Percentiles rank a stretch among this genome's conserved stretches.
Evolutionary conservation across 192 early-diverging fungal species (phyloP).

Genomic region (Coemansia sp.): DNA sequence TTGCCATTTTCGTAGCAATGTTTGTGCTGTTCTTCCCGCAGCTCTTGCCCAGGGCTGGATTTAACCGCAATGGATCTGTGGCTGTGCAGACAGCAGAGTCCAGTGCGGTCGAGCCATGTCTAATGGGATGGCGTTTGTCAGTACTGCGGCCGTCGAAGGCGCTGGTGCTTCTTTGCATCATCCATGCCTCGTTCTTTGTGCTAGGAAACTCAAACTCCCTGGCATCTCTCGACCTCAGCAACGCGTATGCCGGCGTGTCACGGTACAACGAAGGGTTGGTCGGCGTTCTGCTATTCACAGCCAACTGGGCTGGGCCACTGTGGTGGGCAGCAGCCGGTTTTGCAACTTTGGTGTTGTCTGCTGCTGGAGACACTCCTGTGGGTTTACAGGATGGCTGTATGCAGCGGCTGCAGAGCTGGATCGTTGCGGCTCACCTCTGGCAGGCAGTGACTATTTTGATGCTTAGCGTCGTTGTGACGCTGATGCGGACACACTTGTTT

Average conservation of each 20-base stretch:
- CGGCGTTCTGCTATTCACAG: slow-evolving; percentile 64
- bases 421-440: slow-evolving; percentile 22
- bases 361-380: background rate
- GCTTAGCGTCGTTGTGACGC: slow-evolving; percentile 62
- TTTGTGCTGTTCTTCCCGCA: slow-evolving; percentile 42
- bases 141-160: slow-evolving; percentile 27
- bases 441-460: slow-evolving; percentile 55
- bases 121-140: slow-evolving; percentile 1
- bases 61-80: background rate
- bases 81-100: background rate
- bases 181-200: slow-evolving; percentile 60
- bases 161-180: slow-evolving; percentile 49
- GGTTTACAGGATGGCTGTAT: background rate
- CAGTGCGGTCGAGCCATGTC: background rate
- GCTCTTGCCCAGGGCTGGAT: slow-evolving; percentile 12
- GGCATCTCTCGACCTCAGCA: slow-evolving; percentile 73
- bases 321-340: slow-evolving; percentile 59
- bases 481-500: slow-evolving; percentile 68
- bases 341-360: slow-evolving; percentile 11
- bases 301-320: slow-evolving; percentile 71
- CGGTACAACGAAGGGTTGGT: slow-evolving; percentile 60
- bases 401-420: slow-evolving; percentile 5
- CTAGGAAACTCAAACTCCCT: slow-evolving; percentile 77
- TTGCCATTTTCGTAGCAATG: slow-evolving; percentile 56
- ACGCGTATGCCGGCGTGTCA: slow-evolving; percentile 70